These are phyloP conservation scores for Ceratocystis ficicola DNA, from an alignment of 2,329 filamentous ascomycete genomes.

Conservation along the genomic window DNA sequence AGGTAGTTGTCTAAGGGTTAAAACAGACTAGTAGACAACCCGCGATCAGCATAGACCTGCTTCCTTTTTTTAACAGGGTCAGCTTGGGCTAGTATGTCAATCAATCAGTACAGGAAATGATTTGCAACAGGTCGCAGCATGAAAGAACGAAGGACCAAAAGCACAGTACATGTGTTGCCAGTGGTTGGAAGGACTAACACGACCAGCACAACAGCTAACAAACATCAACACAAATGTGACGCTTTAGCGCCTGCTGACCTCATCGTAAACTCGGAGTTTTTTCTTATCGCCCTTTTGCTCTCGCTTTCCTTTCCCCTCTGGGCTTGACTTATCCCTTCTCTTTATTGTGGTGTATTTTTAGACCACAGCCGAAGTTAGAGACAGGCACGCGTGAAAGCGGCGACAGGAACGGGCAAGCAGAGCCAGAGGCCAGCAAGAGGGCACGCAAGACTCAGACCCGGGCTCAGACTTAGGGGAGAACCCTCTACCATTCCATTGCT, in stretches of 20 bases:
- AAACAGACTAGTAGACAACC: neutral
- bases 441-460: neutral
- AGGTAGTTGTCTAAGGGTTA: neutral
- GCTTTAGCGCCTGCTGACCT: neutral
- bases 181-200: neutral
- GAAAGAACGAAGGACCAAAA: neutral
- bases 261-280: conserved; percentile 2
- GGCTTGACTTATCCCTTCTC: neutral
- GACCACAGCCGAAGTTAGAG: neutral
- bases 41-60: neutral
- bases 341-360: conserved; percentile 2
- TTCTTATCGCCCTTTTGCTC: neutral
- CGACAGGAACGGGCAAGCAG: neutral
- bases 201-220: neutral
- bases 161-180: too few species aligned
- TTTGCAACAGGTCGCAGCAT: neutral
- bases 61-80: neutral
- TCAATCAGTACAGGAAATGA: neutral
- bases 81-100: neutral
- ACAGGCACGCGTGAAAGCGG: too few species aligned
- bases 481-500: neutral
- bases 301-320: neutral
- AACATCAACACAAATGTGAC: neutral
- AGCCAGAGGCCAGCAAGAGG: neutral
- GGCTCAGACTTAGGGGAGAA: neutral